Conservation (phyloP, 148 eudicot species). For the Cornus controversa region DNA sequence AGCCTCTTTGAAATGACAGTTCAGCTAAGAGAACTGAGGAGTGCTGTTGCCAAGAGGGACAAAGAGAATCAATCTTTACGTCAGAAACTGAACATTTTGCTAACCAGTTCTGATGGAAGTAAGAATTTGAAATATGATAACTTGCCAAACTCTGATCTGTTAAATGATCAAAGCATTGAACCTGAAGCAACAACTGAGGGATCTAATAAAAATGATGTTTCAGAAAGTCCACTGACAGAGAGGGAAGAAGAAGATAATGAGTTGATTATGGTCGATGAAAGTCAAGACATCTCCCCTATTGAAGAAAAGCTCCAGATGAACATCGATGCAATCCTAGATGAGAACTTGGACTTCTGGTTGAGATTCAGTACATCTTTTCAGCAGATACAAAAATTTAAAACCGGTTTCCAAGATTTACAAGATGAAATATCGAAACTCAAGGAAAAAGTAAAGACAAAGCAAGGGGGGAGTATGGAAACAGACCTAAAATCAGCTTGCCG, state of each 20-base stretch:
- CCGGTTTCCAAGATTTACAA: constrained; percentile 53
- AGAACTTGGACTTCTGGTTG: constrained; percentile 84
- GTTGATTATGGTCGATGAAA: constrained; percentile 23
- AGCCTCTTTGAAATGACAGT: constrained; percentile 35
- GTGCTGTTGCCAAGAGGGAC: constrained; percentile 51
- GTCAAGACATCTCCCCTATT: constrained; percentile 38
- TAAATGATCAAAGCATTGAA: constrained; percentile 13
- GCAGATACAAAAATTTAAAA: constrained; percentile 74
- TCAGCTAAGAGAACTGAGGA: constrained; percentile 49
- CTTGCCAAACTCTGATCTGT: not conserved
- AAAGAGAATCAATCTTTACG: constrained; percentile 53
- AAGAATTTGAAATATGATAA: constrained; percentile 27
- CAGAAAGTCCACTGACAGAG: constrained; percentile 14
- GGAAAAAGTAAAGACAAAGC: constrained; percentile 35
- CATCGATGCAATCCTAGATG: constrained; percentile 74
- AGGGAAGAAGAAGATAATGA: constrained; percentile 42
- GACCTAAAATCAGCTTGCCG: constrained; percentile 53
- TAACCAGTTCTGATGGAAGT: constrained; percentile 31
- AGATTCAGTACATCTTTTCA: constrained; percentile 75
- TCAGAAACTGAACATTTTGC: constrained; percentile 37
- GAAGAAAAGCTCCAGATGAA: constrained; percentile 71
- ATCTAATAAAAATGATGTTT: not conserved
- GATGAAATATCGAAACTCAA: constrained; percentile 51
- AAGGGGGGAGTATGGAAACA: constrained; percentile 18
- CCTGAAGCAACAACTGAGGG: not conserved